Evolutionary conservation across 23 red algal genomes (phyloP), one percentile per base, ranked within the genome.

Genomic region (Cyanidium caldarium): DNA sequence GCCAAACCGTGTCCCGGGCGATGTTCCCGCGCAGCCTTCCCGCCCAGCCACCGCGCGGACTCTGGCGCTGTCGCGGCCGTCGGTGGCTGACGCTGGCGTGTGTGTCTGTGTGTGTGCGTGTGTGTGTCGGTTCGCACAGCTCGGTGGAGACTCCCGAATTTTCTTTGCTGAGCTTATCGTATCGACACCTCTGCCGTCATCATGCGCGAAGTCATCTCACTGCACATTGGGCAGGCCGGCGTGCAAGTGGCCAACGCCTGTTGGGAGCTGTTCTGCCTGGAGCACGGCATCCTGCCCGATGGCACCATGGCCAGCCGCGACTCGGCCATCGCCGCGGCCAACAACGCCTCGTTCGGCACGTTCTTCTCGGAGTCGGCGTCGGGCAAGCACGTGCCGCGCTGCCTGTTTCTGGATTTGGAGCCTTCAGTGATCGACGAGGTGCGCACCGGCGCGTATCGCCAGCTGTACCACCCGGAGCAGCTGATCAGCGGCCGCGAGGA

Each of bases 401-500:
- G 82, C 45, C 45, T 98, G 36, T 98, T 98, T 44, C 76, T 98
- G 39, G 92, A 98, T 67, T 76, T 98, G 30, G 92, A 98, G 69
- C 92, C 92, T 40, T 83, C 92, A 26, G 92, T 98, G 44, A 73
- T 98, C 37, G 92, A 98, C 34, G 92, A 98, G 70, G 92, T 98
- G 14, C 92, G 92, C 28, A 82, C 75, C 21, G 92, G 92, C 21
- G 42, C 80, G 10, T 98, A 81, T 66, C 70, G 75, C 13, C 57
- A 86, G 29, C 71, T 98, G 20, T 98, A 98, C 73, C 84, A 98
- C 46, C 84, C 92, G 15, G 84, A 85, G 44, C 85, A 98, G 67
- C 73, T 98, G 39, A 98, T 98, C 73, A 84, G 69, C 57, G 83
- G 84, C 23, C 87, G 87, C 38, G 92, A 98, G 65, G 92, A 98